Percentiles rank a stretch among this genome's conserved stretches.
These are phyloP conservation scores for Neopestalotiopsis sp. DNA, from an alignment of 2,329 filamentous ascomycete species.

Conservation along the genomic window DNA sequence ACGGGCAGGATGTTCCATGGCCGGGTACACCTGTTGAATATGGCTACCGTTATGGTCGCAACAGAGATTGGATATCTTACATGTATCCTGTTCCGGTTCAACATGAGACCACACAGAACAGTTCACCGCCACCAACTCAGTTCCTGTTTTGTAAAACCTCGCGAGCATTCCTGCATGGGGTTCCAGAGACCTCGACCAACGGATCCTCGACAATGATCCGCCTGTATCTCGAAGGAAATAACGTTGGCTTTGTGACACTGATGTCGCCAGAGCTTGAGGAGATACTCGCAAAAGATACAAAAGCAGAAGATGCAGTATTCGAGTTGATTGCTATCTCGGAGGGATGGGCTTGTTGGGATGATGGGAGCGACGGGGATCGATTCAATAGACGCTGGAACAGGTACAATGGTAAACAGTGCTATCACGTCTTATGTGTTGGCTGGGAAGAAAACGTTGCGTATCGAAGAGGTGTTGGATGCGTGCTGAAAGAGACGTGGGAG, in stretches of 20 bases:
- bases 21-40: too few relatives aligned
- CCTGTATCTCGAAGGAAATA: background rate
- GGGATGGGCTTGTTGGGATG: background rate
- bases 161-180: background rate
- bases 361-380: background rate
- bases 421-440: background rate
- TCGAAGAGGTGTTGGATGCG: background rate
- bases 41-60: too few relatives aligned
- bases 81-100: background rate
- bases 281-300: background rate
- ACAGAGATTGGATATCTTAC: too few relatives aligned
- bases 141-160: background rate
- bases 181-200: background rate
- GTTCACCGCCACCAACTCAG: background rate
- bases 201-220: background rate
- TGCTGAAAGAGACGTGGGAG: background rate
- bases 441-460: background rate
- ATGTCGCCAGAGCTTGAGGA: background rate
- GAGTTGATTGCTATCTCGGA: background rate
- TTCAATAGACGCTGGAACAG: too few relatives aligned
- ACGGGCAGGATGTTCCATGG: too few relatives aligned
- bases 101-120: background rate
- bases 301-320: background rate
- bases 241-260: background rate
- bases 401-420: background rate